Conservation (phyloP, 306 rosid species). For the Pyrus communis region DNA sequence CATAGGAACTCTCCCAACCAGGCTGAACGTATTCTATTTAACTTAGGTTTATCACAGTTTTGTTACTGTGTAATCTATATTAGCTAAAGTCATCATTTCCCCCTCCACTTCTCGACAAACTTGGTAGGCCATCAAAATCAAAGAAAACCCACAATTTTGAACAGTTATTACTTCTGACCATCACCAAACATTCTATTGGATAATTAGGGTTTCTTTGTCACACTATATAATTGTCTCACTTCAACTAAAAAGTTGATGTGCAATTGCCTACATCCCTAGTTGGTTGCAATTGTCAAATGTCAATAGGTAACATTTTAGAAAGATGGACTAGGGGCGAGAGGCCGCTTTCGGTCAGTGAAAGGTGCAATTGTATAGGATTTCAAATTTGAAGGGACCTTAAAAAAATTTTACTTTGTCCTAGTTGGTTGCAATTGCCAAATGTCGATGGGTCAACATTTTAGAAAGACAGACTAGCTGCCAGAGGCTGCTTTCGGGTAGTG, state of each 20-base stretch:
- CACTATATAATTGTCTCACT: background rate
- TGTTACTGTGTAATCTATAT: background rate
- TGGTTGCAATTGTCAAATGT: background rate
- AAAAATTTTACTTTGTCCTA: background rate
- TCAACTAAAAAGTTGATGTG: background rate
- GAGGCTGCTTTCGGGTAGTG: too few species aligned
- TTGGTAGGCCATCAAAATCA: slow-evolving; percentile 29
- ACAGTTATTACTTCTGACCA: slow-evolving; percentile 4
- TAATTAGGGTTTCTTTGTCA: background rate
- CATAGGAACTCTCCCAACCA: background rate
- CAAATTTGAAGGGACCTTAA: too few species aligned
- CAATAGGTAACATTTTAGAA: too few species aligned
- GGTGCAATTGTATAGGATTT: too few species aligned
- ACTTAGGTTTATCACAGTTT: background rate
- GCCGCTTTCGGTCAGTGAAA: too few species aligned
- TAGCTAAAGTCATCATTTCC: background rate
- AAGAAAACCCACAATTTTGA: background rate
- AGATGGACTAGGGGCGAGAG: too few species aligned
- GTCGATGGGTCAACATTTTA: too few species aligned
- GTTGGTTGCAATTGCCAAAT: background rate
- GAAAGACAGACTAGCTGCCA: background rate
- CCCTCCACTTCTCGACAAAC: background rate
- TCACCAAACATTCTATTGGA: slow-evolving; percentile 32
- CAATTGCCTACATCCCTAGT: background rate
- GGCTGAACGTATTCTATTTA: background rate